phyloP scores from a whole-genome alignment of 768 basidiomycete genomes.

The Trametes coccinea region DNA sequence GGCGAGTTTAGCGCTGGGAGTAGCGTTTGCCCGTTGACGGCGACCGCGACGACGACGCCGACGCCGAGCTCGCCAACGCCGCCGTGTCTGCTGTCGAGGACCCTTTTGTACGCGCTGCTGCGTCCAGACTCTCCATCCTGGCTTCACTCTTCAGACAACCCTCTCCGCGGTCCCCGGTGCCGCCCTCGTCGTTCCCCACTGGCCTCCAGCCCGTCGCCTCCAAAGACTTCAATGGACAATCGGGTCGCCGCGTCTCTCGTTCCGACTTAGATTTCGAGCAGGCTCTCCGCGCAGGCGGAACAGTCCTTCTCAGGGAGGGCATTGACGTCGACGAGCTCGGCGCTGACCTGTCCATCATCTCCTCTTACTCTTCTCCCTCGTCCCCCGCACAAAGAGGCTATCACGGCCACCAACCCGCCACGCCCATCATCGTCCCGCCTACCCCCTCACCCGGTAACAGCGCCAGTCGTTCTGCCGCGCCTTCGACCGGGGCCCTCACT shows the following conservation, averaged over 20 bases:
- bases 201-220: constrained; percentile 60
- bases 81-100: too few relatives aligned
- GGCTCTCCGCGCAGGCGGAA: constrained; percentile 65
- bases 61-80: constrained; percentile 3
- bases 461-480: constrained; percentile 29
- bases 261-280: constrained; percentile 83
- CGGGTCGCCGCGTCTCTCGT: constrained; percentile 58
- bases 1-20: neutral
- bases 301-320: constrained; percentile 69
- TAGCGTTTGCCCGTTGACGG: neutral
- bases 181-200: constrained; percentile 48
- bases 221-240: constrained; percentile 43
- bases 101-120: neutral
- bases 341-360: constrained; percentile 42
- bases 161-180: constrained; percentile 44
- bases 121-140: constrained; percentile 45
- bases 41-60: constrained; percentile 8
- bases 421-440: constrained; percentile 65
- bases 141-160: constrained; percentile 62
- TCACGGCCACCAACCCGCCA: constrained; percentile 47
- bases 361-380: constrained; percentile 43
- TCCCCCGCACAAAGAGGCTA: constrained; percentile 41
- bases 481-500: constrained; percentile 33
- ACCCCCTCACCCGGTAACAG: constrained; percentile 53
- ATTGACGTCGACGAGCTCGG: constrained; percentile 70